Base-by-base conservation (phyloP, 208 protist genomes). In the Spongospora subterranea region DNA sequence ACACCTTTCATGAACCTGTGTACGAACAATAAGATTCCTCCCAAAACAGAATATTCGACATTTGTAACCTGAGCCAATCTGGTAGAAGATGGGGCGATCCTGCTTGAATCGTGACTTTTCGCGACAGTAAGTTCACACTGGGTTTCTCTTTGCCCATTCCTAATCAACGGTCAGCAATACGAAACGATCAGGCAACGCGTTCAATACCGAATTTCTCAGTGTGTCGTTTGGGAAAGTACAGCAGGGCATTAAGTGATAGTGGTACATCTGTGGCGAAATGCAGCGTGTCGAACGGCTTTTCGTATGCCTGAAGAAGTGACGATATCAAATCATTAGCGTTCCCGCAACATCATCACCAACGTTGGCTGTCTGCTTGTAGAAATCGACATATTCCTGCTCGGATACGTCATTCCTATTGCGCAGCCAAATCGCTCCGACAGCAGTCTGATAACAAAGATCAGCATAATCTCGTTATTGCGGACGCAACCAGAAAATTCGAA, bases 201-300 rank as follows among this genome's bases (percentile, higher is more conserved):
- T 24, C 6, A 35, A 97, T 97, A 88, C 97, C 97, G 90, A 98
- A 98, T 94, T 98, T 98, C 93, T 99, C 98, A 50, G 95, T 97
- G 94, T 98, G 97, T 41, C 64, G 65, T 93, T 98, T 95, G 89
- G 97, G 97, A 24, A 99, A 94, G 93, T 98, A 99, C 40, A 99
- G 95, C 0, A 99, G 89, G 0, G 97, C 96, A 46, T 96, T 95
- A 65, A 99, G 96, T 41, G 94, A 95, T 89, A 99, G 90, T 45
- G 98, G 98, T n/a, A 96, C 96, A 93, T 99, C 98, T 24, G 98
- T 96, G 66, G 94, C 93, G 94, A 98, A 99, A 90, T 98, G 97
- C 71, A 99, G 93, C 46, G 94, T 95, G 92, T 96, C 97, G 91
- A 96, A 95, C 43, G 97, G 97, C 39, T 96, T 97, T 91, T 98